Percentiles rank a stretch among this genome's conserved stretches.
Conservation (phyloP, 108 stramenopile species). For the Thalassiosira profunda region DNA sequence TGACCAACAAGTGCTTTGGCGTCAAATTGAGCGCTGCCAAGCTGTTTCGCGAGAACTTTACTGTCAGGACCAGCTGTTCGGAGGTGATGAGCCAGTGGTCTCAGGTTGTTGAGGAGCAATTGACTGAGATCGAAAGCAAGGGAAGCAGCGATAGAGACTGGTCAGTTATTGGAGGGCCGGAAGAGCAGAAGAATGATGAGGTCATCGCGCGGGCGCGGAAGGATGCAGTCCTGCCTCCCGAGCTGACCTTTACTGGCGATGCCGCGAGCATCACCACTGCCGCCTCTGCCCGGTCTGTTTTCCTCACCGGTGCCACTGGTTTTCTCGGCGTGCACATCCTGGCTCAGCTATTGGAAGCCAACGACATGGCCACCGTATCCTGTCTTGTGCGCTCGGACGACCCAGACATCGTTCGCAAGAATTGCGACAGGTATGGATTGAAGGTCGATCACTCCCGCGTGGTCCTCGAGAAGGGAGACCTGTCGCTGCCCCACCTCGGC, state of each 20-base stretch:
- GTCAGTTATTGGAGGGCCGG: constrained; percentile 21
- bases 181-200: constrained; percentile 22
- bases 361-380: constrained; percentile 58
- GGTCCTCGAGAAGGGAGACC: constrained; percentile 61
- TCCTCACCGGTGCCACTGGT: constrained; percentile 80
- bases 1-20: constrained; percentile 39
- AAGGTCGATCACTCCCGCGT: constrained; percentile 36
- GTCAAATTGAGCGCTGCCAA: constrained; percentile 14
- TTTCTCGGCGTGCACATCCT: constrained; percentile 78
- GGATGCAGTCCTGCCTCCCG: constrained; percentile 37
- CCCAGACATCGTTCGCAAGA: constrained; percentile 48
- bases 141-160: constrained; percentile 3
- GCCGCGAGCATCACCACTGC: neutral
- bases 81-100: constrained; percentile 32
- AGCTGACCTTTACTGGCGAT: constrained; percentile 15
- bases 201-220: constrained; percentile 37
- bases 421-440: constrained; percentile 44
- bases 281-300: constrained; percentile 53
- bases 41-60: constrained; percentile 21
- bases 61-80: constrained; percentile 9
- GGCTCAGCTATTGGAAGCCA: constrained; percentile 53
- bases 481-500: constrained; percentile 65
- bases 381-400: constrained; percentile 65
- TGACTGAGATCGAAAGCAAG: neutral
- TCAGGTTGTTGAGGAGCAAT: neutral